Evolutionary conservation across 225 moss, liverwort and hornwort genomes (phyloP).

Genomic region (Pseudisothecium myosuroides): DNA sequence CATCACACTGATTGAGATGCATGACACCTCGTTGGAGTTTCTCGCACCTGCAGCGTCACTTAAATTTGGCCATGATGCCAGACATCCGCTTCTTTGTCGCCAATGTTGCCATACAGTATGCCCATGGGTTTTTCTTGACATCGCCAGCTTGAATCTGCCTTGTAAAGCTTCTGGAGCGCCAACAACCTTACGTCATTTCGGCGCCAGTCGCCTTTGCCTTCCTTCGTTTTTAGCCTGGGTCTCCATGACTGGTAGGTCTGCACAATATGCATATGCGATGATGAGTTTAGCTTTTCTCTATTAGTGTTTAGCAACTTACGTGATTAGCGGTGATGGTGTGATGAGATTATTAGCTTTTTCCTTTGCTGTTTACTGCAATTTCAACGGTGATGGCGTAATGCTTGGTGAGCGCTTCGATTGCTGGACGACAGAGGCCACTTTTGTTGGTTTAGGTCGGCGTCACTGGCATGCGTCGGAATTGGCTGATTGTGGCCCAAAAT

Average conservation of each 20-base stretch:
- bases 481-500: background rate
- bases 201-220: background rate
- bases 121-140: background rate
- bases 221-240: background rate
- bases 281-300: background rate
- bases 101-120: too few species aligned
- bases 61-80: background rate
- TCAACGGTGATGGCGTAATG: background rate
- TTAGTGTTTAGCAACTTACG: background rate
- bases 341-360: background rate
- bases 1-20: background rate
- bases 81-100: background rate
- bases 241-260: background rate
- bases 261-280: background rate
- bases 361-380: background rate
- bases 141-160: background rate
- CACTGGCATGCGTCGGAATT: background rate
- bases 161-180: background rate
- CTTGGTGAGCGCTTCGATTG: background rate
- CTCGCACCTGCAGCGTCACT: background rate
- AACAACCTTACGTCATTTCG: background rate
- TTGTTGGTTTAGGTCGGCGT: background rate
- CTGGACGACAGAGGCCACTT: background rate
- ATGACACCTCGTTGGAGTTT: background rate
- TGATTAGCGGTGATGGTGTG: background rate